Evolutionary conservation across 2,329 filamentous ascomycete species (phyloP), one percentile per base, ranked within the genome.

Genomic region (Talaromyces funiculosus): DNA sequence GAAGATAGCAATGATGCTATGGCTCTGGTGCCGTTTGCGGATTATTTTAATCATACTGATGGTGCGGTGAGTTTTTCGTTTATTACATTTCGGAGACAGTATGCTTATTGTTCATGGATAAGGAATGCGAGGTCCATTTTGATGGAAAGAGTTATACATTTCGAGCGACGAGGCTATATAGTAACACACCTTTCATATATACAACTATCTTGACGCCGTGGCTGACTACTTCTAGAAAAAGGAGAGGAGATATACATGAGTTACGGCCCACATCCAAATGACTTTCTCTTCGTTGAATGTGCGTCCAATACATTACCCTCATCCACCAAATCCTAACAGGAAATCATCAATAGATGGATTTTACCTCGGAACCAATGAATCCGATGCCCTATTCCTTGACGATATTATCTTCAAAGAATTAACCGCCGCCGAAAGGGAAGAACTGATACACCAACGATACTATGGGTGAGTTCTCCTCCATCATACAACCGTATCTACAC

Each of bases 11-110:
- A 79, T 64, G 77, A 80, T 67, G 73, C 77, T 8, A 77, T 80
- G 71, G 77, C 76, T 6, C 60, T 80, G 61, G 68, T 78, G 61
- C 77, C 77, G 2, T 78, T 78, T 67, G 75, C 76, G 3, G 77
- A 80, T 67, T 78, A 77, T 62, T 79, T 80, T 62, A 79, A 80
- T 65, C 77, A 80, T 68, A 69, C 71, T 6, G 74, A 77, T 68
- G 67, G 74, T 20, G 70, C 73, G 54, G 76, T 78, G 67, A 37
- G 73, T 68, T 18, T 20, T 31, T 14, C 18, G 38, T 20, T 2
- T 29, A 4, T 31, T 38, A 6, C 43, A 3, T 14, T 35, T n/a
- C n/a, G n/a, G n/a, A n/a, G n/a, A n/a, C n/a, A n/a, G n/a, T n/a
- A n/a, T n/a, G n/a, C n/a, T n/a, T n/a, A n/a, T n/a, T n/a, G n/a